Base-by-base conservation (phyloP, 1,284 basidiomycete species). In the Sporisorium sorghi region DNA sequence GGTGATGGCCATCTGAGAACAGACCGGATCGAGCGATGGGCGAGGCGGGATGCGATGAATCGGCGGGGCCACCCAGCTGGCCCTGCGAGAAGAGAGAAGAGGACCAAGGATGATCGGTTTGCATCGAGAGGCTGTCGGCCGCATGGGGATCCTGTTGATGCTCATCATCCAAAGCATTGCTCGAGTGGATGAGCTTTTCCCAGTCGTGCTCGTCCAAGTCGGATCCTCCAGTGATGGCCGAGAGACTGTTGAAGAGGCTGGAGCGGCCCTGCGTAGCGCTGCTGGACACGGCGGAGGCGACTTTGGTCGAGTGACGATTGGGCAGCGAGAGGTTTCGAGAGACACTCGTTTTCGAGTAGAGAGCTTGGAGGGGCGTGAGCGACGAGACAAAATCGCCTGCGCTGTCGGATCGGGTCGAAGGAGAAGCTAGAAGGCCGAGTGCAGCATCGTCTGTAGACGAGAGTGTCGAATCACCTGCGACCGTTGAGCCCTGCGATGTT, bases 141-240 rank as follows among this genome's bases (percentile, higher is more conserved):
- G 67, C 57, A 10, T 48, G 35, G 3, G 63, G 47, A 42, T 73
- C 64, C 53, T 71, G 68, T 3, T 71, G 68, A 49, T 71, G 68
- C 39, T 77, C 77, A 5, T 76, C 68, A 15, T 61, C 72, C 2
- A 77, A 55, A 12, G 71, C 72, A 24, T 66, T 57, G 40, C 62
- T 62, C 11, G 73, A 69, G 19, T 65, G 66, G 39, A 80, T 79
- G 55, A 77, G 71, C 58, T 66, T 74, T 42, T 80, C 78, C 78
- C 78, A 80, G 15, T 80, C 78, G 48, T 80, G 71, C 8, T 80
- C 78, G 56, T 77, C 78, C 10, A 72, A 19, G 32, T 79, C 77
- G 9, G 65, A 58, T 1, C 76, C 70, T 24, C 77, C 78, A 4
- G 73, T 77, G 58, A 80, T 80, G 44, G 75, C 78, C 5, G 68